Evolutionary conservation across 1,284 basidiomycete genomes (phyloP), one percentile per base, ranked within the genome.

Genomic region (Mycena citricolor): DNA sequence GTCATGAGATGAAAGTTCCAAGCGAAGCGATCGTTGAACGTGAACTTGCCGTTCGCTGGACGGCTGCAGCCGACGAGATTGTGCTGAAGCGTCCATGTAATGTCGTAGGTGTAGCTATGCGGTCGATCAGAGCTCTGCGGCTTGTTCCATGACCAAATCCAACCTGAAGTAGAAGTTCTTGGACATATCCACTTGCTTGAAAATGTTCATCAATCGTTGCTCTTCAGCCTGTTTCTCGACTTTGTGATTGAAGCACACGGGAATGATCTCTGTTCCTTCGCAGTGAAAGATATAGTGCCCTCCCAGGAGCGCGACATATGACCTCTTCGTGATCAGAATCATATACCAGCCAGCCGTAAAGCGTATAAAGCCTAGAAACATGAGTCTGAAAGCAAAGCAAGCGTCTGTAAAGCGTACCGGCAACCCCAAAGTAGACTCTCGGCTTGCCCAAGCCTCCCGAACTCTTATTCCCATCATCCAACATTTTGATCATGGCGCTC

Each of bases 111-210:
- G 63, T 97, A 93, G 54, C 94, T 94, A 25, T 1, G 25, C 4
- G 26, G 16, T 20, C 19, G 25, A 39, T 24, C 35, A 28, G 26
- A 32, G 35, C 5, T 25, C 12, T 57, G 29, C 51, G 54, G 16
- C 24, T 20, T 14, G 20, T 20, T 20, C 28, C 5, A 16, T 5
- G 34, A 28, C 20, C 25, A 11, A 8, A 17, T 42, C 62, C 39
- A 56, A 95, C 90, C 91, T 94, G 66, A 99, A 99, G 70, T 99
- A 99, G 64, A 99, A 99, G 68, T 99, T 98, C 71, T 99, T 98
- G 36, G 89, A 89, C 71, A 99, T 81, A 58, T 99, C 97, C 4
- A 99, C 94, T 63, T 95, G 92, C 61, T 93, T 94, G 72, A 99
- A 99, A n/a, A 90, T 82, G 50, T 84, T 87, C 65, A 97, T 82